Evolutionary conservation across 2,329 filamentous ascomycete species (phyloP), one percentile per base, ranked within the genome.

Genomic region (Neobulgaria alba): DNA sequence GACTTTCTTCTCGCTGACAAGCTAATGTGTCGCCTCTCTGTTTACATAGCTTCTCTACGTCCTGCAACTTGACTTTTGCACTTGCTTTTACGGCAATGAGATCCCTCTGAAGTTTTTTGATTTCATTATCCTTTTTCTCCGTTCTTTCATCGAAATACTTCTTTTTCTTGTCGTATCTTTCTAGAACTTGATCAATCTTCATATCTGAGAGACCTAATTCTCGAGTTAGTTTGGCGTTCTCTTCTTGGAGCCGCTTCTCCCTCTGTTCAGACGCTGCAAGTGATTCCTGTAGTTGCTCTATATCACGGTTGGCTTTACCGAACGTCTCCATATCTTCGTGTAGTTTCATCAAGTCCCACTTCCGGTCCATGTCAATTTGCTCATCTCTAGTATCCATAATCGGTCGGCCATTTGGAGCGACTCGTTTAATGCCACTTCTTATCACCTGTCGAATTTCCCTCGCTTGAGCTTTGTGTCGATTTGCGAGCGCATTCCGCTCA

Each of bases 381-480:
- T 75, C 66, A 35, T 74, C 69, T 2, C 68, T 71, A 15, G 66
- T 62, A 4, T 72, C 70, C 3, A 72, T 72, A 0, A 67, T 59
- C 14, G 61, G 61, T 16, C 62, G 42, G 29, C 30, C 61, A 30
- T 61, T 62, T 16, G 58, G 61, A 12, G 57, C 58, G n/a, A 47
- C 51, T 10, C 57, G 58, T 21, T 45, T 58, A 10, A 48, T 50
- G 14, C 44, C 38, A 61, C 64, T 29, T 50, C 66, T 43, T 66
- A 70, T 12, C 72, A 61, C 49, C 71, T 60, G 60, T 43, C 78
- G 73, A 39, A 82, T 63, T 46, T 79, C 73, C 45, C 75, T 70
- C 7, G 80, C 73, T 39, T 74, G 73, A 19, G 67, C 65, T 46
- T 71, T 70, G 58, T 81, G 80, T 48, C 79, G 70, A 1, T 68